A percentile compares a stretch with the other conserved stretches of the same genome.
Conservation (phyloP, 441 rosid genomes). For the Monsonia emarginata region DNA sequence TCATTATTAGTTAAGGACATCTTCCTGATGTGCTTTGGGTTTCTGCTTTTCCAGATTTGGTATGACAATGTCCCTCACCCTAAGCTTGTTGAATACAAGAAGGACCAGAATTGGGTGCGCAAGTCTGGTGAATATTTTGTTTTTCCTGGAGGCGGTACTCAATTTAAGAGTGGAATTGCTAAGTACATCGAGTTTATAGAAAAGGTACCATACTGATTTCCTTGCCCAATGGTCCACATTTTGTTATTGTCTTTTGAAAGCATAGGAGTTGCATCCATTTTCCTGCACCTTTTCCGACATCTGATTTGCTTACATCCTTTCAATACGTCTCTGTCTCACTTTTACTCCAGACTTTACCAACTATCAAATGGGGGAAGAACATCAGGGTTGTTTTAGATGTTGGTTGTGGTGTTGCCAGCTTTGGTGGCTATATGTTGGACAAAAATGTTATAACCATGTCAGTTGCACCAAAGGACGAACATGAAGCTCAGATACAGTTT, state of each 20-base stretch:
- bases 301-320: neutral
- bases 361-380: conserved; percentile 58
- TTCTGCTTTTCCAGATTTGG: conserved; percentile 47
- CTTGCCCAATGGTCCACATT: neutral
- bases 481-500: conserved; percentile 94
- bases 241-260: neutral
- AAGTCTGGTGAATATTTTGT: conserved; percentile 52
- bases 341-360: conserved; percentile 43
- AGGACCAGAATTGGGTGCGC: conserved; percentile 75
- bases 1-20: neutral
- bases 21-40: neutral
- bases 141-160: conserved; percentile 94
- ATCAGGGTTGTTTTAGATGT: conserved; percentile 69
- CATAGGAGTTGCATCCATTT: neutral
- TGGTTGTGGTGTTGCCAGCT: conserved; percentile 91
- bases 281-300: neutral
- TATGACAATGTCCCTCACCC: conserved; percentile 74
- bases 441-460: conserved; percentile 79
- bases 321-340: neutral
- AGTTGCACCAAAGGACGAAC: conserved; percentile 90
- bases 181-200: conserved; percentile 48
- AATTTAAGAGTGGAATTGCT: conserved; percentile 65
- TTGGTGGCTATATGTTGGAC: conserved; percentile 76
- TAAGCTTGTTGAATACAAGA: conserved; percentile 87
- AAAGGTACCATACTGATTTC: conserved; percentile 31